Evolutionary conservation across 768 basidiomycete genomes (phyloP), one percentile per base, ranked within the genome.

Genomic region (Suillus subluteus): DNA sequence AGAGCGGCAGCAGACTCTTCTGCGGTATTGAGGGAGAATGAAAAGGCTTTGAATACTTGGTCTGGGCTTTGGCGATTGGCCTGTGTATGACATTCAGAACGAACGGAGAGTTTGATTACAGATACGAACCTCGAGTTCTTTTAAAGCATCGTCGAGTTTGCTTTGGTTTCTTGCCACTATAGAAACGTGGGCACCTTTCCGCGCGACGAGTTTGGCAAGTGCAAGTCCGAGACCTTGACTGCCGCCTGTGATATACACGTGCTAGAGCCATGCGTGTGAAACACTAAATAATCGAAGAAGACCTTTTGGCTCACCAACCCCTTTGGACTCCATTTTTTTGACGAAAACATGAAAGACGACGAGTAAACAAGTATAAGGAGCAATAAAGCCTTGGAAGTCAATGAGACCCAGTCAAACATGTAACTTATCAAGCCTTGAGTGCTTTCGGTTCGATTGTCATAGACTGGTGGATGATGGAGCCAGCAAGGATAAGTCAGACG

Each of bases 191-290:
- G 95, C 94, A 0, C 96, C 95, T 66, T 81, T 82, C 67, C 81
- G 79, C 16, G 86, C 85, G 2, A 97, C 82, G 18, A 90, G 79
- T 37, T 84, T 81, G 1, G 94, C 91, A 9, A 96, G 79, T 0
- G 88, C 84, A 2, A 94, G 83, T 1, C 95, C 95, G 0, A 96
- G 86, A 1, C 95, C 95, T 16, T 88, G 82, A 50, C 89, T 91
- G 4, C 92, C 95, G 3, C 95, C 95, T 0, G 94, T 94, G 21
- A 97, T 81, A 74, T 94, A 94, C 77, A 88, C 87, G 70, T 95
- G 92, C 95, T 96, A 66, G 12, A 62, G 18, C 32, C 64, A 32
- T 55, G 35, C 32, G n/a, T 7, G 21, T 61, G 6, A 43, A 32
- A n/a, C 1, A 35, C 26, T 21, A 6, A 11, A 18, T n/a, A 4